phyloP scores from a whole-genome alignment of 305 asterid genomes.

The Fraxinus nigra region DNA sequence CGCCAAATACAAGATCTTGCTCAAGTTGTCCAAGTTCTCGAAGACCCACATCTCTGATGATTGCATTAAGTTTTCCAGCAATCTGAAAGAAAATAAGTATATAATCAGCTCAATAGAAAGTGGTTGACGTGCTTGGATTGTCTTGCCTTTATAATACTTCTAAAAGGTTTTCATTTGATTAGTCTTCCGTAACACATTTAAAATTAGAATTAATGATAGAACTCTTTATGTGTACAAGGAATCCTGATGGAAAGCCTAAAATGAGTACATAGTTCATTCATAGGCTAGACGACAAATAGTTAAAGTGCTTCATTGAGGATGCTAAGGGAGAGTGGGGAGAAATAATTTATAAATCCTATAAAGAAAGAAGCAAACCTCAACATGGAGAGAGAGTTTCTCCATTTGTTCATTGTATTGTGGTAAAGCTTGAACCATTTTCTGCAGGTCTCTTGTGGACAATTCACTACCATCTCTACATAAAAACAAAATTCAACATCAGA shows the following conservation, averaged over 20 bases:
- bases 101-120: slow-evolving; percentile 11
- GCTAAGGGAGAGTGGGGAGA: slow-evolving; percentile 12
- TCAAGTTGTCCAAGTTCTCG: slow-evolving; percentile 96
- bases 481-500: slow-evolving; percentile 30
- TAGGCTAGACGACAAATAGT: slow-evolving; percentile 7
- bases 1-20: slow-evolving; percentile 98
- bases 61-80: slow-evolving; percentile 77
- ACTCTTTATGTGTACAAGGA: background rate
- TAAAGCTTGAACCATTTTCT: slow-evolving; percentile 97
- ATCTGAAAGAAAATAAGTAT: slow-evolving; percentile 52
- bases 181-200: background rate
- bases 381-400: slow-evolving; percentile 88
- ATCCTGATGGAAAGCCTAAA: slow-evolving; percentile 11
- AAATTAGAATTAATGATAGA: background rate
- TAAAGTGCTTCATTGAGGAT: slow-evolving; percentile 7
- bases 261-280: background rate
- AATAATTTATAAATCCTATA: slow-evolving; percentile 17
- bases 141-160: slow-evolving; percentile 12
- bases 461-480: slow-evolving; percentile 78
- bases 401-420: slow-evolving; percentile 91
- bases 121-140: background rate
- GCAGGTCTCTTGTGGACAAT: slow-evolving; percentile 87
- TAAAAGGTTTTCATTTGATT: slow-evolving; percentile 9
- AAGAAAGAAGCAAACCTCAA: slow-evolving; percentile 61
- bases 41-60: slow-evolving; percentile 65